phyloP scores from a whole-genome alignment of 2,329 filamentous ascomycete genomes.

The Plectosphaerella cucumerina region DNA sequence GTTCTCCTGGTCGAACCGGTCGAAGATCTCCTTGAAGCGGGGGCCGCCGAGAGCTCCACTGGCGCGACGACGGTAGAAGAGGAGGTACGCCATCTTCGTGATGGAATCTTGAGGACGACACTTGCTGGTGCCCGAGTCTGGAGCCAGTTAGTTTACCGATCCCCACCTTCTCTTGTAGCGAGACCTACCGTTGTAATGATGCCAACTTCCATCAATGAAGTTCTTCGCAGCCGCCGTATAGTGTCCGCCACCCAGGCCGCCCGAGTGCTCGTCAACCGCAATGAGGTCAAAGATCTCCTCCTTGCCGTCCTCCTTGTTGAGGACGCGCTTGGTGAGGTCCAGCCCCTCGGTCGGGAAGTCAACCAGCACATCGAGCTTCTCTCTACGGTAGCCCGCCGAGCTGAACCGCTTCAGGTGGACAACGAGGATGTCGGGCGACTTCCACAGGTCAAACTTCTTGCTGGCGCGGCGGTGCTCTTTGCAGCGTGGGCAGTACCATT shows the following conservation, averaged over 20 bases:
- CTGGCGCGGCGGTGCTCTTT: conserved; percentile 89
- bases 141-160: conserved; percentile 31
- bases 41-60: conserved; percentile 73
- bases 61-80: conserved; percentile 92
- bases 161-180: too few species aligned
- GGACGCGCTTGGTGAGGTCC: conserved; percentile 75
- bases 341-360: conserved; percentile 88
- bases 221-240: conserved; percentile 95
- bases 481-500: conserved; percentile 95
- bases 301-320: conserved; percentile 76
- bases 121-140: conserved; percentile 71
- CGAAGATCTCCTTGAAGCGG: conserved; percentile 66
- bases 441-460: conserved; percentile 98
- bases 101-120: conserved; percentile 60
- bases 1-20: conserved; percentile 51
- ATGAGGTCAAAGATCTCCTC: conserved; percentile 87
- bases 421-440: conserved; percentile 88
- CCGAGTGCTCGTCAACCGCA: conserved; percentile 93
- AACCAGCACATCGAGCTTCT: conserved; percentile 88
- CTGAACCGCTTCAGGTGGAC: conserved; percentile 96
- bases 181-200: conserved; percentile 86
- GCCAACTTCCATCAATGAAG: conserved; percentile 86
- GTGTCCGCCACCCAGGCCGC: conserved; percentile 88
- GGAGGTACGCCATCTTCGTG: conserved; percentile 77
- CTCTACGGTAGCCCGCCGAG: conserved; percentile 72